Percentiles rank a stretch among this genome's conserved stretches.
Conservation (phyloP, 2,329 filamentous ascomycete genomes). For the Leptographium wingfieldii region DNA sequence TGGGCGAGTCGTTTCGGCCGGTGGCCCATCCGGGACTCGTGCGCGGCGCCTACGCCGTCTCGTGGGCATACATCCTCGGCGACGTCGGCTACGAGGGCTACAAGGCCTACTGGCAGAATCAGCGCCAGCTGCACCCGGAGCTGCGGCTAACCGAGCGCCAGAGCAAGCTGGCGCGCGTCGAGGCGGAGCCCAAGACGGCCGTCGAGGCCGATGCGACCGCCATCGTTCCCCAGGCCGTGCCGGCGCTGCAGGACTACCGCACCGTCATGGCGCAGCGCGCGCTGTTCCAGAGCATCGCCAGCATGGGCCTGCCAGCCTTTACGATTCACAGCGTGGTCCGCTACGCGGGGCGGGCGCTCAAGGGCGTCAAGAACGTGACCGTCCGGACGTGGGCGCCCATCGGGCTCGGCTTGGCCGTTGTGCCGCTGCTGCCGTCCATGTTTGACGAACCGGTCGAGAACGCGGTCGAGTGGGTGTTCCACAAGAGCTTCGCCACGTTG, state of each 20-base stretch:
- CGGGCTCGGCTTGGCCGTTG: slow-evolving; percentile 63
- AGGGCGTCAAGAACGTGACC: slow-evolving; percentile 61
- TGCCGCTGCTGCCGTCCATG: slow-evolving; percentile 70
- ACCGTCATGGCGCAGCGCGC: slow-evolving; percentile 84
- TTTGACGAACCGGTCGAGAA: slow-evolving; percentile 91
- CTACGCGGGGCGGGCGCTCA: slow-evolving; percentile 80
- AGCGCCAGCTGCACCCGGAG: slow-evolving; percentile 57
- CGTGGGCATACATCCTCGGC: slow-evolving; percentile 83
- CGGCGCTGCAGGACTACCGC: slow-evolving; percentile 78
- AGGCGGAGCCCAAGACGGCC: slow-evolving; percentile 4
- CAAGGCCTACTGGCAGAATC: slow-evolving; percentile 84
- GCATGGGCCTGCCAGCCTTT: slow-evolving; percentile 87
- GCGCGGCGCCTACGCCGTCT: slow-evolving; percentile 73
- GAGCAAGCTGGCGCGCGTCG: slow-evolving; percentile 34
- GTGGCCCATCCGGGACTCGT: slow-evolving; percentile 79
- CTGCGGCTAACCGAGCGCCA: slow-evolving; percentile 39
- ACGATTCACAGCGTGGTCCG: slow-evolving; percentile 88
- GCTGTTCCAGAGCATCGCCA: slow-evolving; percentile 80
- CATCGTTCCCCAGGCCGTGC: slow-evolving; percentile 29
- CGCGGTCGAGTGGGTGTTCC: slow-evolving; percentile 81
- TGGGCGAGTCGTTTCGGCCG: slow-evolving; percentile 91
- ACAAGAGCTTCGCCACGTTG: slow-evolving; percentile 62
- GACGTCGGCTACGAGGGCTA: slow-evolving; percentile 91
- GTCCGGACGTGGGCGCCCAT: slow-evolving; percentile 83
- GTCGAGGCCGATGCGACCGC: slow-evolving; percentile 12